Conservation (phyloP, 2,329 filamentous ascomycete species). For the Thielaviopsis musarum region DNA sequence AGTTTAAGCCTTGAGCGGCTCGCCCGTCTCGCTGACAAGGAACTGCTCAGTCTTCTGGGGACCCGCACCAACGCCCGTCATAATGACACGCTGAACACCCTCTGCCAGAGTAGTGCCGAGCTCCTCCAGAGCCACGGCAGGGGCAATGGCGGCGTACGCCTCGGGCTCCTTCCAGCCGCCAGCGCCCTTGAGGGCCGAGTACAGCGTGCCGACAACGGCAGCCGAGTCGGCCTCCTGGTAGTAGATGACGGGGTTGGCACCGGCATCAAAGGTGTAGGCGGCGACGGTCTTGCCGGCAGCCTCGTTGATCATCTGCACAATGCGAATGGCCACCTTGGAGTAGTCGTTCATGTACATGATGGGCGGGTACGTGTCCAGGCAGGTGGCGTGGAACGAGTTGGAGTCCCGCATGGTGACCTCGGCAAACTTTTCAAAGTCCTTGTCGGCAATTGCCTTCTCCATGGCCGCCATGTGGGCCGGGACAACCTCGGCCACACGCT, state of each 20-base stretch:
- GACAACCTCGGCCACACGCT: constrained; percentile 59
- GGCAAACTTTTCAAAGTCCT: constrained; percentile 75
- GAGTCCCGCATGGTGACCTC: constrained; percentile 91
- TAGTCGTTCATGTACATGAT: constrained; percentile 99
- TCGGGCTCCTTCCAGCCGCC: constrained; percentile 53
- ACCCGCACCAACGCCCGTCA: constrained; percentile 82
- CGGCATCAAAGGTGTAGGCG: constrained; percentile 95
- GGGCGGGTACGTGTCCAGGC: constrained; percentile 85
- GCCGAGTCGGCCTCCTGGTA: constrained; percentile 67
- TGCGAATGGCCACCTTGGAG: constrained; percentile 67
- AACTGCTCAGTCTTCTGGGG: constrained; percentile 65
- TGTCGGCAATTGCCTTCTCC: constrained; percentile 60
- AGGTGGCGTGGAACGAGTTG: constrained; percentile 92
- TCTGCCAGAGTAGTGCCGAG: constrained; percentile 51
- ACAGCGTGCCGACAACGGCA: constrained; percentile 62
- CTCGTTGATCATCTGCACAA: constrained; percentile 78
- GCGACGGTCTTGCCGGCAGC: constrained; percentile 63
- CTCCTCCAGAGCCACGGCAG: constrained; percentile 40
- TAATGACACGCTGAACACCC: constrained; percentile 76
- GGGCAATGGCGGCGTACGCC: constrained; percentile 28
- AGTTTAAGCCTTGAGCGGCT: constrained; percentile 9
- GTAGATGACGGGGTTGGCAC: constrained; percentile 93
- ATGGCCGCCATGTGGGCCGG: constrained; percentile 70
- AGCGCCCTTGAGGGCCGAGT: constrained; percentile 43
- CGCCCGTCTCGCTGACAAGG: constrained; percentile 51